These are phyloP conservation scores for Salvia miltiorrhiza DNA, from an alignment of 257 asterid species.

Conservation along the genomic window DNA sequence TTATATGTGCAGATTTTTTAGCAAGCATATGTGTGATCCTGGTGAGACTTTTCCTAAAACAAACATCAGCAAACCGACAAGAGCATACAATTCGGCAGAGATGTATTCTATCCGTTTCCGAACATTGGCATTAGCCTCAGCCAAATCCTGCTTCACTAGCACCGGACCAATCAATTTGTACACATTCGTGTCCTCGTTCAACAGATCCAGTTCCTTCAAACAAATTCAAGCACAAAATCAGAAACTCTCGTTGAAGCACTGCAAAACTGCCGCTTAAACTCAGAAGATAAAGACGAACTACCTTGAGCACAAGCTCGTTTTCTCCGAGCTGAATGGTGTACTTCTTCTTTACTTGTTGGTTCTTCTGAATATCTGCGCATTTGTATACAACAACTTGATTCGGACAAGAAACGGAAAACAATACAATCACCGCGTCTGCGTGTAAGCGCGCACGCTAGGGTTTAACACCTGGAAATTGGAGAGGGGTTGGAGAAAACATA, in stretches of 20 bases:
- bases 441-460: constrained; percentile 25
- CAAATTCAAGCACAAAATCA: background rate
- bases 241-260: background rate
- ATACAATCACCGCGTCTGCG: background rate
- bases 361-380: constrained; percentile 66
- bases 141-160: constrained; percentile 95
- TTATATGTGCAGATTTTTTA: background rate
- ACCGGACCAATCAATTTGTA: constrained; percentile 94
- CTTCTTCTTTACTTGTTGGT: constrained; percentile 86
- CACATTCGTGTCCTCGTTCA: constrained; percentile 88
- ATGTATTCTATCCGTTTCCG: constrained; percentile 93
- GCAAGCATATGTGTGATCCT: background rate
- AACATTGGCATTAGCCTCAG: constrained; percentile 94
- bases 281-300: constrained; percentile 14
- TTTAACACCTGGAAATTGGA: background rate
- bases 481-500: background rate
- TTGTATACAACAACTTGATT: background rate
- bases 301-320: constrained; percentile 95
- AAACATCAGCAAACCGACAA: constrained; percentile 5
- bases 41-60: background rate
- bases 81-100: constrained; percentile 80
- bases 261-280: background rate
- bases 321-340: constrained; percentile 95
- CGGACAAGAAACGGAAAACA: background rate
- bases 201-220: constrained; percentile 78